Evolutionary conservation across 129 eudicot genomes (phyloP).

Genomic region (Flaveria bidentis): DNA sequence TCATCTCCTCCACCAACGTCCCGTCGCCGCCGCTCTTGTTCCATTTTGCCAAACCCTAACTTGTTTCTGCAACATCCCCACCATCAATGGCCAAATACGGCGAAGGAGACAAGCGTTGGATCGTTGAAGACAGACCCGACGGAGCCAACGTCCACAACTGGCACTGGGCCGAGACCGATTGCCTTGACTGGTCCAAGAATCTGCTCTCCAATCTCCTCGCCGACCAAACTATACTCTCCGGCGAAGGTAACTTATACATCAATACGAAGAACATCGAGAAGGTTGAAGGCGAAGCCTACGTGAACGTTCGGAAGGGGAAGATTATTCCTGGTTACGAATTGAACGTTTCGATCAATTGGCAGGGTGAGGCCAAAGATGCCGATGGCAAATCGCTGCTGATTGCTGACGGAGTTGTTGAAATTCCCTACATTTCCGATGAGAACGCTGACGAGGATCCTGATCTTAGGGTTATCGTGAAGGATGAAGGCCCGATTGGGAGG

Average conservation of each 20-base stretch:
- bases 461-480: conserved; percentile 59
- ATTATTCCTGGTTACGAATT: conserved; percentile 94
- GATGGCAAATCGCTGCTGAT: conserved; percentile 38
- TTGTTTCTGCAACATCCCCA: background rate
- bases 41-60: background rate
- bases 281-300: conserved; percentile 87
- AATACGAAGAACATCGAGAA: conserved; percentile 56
- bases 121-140: conserved; percentile 95
- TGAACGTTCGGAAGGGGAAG: conserved; percentile 87
- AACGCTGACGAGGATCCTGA: conserved; percentile 98
- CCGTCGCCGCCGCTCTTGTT: conserved; percentile 21
- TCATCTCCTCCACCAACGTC: conserved; percentile 11
- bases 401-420: conserved; percentile 62
- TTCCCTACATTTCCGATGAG: conserved; percentile 84
- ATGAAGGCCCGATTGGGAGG: conserved; percentile 76
- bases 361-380: conserved; percentile 62
- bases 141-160: conserved; percentile 99
- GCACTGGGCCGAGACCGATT: conserved; percentile 99
- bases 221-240: conserved; percentile 51
- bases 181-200: conserved; percentile 71
- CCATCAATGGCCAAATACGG: conserved; percentile 76
- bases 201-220: conserved; percentile 51
- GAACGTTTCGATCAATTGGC: conserved; percentile 53
- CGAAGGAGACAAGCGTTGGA: conserved; percentile 97
- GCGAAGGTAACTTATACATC: conserved; percentile 71